Evolutionary conservation across 345 rosid genomes (phyloP).

Genomic region (Aquilaria sinensis): DNA sequence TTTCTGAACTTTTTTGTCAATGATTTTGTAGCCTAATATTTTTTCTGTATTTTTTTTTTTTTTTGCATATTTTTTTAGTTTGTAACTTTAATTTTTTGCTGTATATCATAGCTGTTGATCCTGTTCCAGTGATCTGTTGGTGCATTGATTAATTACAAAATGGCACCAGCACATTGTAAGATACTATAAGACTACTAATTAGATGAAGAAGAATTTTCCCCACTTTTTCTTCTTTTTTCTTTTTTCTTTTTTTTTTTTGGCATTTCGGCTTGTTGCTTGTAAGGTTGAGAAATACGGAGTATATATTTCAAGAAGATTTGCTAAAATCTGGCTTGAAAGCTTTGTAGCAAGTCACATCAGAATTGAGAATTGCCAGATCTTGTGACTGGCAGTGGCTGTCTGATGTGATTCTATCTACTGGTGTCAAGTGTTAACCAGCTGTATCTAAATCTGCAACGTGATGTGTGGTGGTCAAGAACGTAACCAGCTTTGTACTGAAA

Average conservation of each 20-base stretch:
- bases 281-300: no score
- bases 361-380: constrained; percentile 23
- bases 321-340: background rate
- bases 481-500: background rate
- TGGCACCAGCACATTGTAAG: constrained; percentile 28
- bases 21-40: constrained; percentile 15
- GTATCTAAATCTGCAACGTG: constrained; percentile 23
- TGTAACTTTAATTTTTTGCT: constrained; percentile 17
- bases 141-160: constrained; percentile 20
- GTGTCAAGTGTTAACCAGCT: constrained; percentile 65
- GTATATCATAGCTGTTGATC: background rate
- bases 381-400: constrained; percentile 21
- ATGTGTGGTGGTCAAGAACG: constrained; percentile 8
- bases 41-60: constrained; percentile 13
- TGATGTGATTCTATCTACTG: constrained; percentile 35
- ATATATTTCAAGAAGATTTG: constrained; percentile 1
- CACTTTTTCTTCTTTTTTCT: background rate
- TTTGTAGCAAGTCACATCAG: constrained; percentile 24
- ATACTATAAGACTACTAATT: constrained; percentile 23
- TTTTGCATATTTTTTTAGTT: constrained; percentile 16
- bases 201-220: constrained; percentile 8
- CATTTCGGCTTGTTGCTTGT: no score
- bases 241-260: no score
- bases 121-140: constrained; percentile 13
- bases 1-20: constrained; percentile 7